Percentiles rank a stretch among this genome's conserved stretches.
phyloP scores from a whole-genome alignment of 371 early-diverging fungal genomes.

The Mucor indicus region DNA sequence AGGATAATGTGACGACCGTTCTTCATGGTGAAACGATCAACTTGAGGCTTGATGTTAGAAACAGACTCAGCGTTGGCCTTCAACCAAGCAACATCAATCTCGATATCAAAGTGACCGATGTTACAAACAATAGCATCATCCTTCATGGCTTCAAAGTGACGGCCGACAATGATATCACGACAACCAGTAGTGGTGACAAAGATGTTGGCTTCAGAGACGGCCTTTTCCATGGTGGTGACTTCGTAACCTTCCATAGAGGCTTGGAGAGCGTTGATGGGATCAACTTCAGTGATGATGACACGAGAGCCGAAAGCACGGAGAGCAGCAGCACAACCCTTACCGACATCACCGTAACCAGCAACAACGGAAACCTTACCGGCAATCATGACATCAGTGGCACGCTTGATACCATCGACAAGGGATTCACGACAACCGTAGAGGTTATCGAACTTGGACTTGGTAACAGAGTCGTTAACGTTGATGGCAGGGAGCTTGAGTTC shows the following conservation, averaged over 20 bases:
- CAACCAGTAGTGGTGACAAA: slow-evolving; percentile 99
- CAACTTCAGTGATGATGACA: slow-evolving; percentile 97
- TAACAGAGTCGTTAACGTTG: slow-evolving; percentile 99
- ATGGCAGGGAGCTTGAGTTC: slow-evolving; percentile 97
- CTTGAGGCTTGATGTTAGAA: slow-evolving; percentile 98
- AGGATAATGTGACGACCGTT: slow-evolving; percentile 94
- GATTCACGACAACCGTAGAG: slow-evolving; percentile 99
- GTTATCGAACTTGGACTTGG: slow-evolving; percentile 99
- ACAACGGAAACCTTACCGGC: slow-evolving; percentile 98
- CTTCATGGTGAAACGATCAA: slow-evolving; percentile 95
- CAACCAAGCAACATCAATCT: slow-evolving; percentile 99
- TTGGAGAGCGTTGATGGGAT: slow-evolving; percentile 99
- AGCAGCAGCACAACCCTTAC: slow-evolving; percentile 99
- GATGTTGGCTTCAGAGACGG: slow-evolving; percentile 89
- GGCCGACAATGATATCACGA: slow-evolving; percentile 96
- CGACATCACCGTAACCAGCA: slow-evolving; percentile 99
- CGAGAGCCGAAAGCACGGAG: slow-evolving; percentile 98
- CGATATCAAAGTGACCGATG: slow-evolving; percentile 99
- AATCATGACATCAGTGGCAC: slow-evolving; percentile 99
- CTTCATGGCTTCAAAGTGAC: slow-evolving; percentile 92
- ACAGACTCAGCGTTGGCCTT: slow-evolving; percentile 88
- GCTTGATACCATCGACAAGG: slow-evolving; percentile 99
- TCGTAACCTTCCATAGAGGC: slow-evolving; percentile 99
- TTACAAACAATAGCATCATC: slow-evolving; percentile 99
- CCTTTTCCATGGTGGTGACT: slow-evolving; percentile 98